These are phyloP conservation scores for Geotrichum klebahnii DNA, from an alignment of 1,139 yeast genomes.

Conservation along the genomic window DNA sequence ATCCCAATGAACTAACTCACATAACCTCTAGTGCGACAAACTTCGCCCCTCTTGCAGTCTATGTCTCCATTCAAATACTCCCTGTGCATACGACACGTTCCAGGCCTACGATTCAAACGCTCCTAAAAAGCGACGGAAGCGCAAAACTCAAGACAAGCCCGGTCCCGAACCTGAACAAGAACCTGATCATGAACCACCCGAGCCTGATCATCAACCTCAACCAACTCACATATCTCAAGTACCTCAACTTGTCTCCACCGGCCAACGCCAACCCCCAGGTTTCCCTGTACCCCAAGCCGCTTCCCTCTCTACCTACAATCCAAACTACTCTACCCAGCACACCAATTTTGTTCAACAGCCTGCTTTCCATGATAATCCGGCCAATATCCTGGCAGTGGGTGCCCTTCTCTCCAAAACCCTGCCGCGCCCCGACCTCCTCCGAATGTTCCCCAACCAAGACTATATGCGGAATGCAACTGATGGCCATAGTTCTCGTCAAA, in stretches of 20 bases:
- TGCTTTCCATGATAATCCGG: no score
- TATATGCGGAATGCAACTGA: background rate
- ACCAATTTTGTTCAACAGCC: no score
- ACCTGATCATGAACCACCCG: background rate
- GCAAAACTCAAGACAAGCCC: background rate
- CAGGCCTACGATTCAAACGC: conserved; percentile 19
- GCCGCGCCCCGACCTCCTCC: background rate
- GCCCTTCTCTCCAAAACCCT: background rate
- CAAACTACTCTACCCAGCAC: no score
- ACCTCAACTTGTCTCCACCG: no score
- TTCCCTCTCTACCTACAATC: no score
- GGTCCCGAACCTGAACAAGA: background rate
- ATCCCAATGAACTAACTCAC: background rate
- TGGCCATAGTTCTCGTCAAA: background rate
- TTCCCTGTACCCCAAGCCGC: no score
- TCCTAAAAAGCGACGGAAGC: conserved; percentile 14
- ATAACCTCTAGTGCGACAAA: conserved; percentile 19
- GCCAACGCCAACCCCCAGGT: no score
- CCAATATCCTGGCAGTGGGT: no score
- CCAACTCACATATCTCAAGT: no score
- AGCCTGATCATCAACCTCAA: no score
- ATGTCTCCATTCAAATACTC: conserved; percentile 16
- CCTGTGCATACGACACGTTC: conserved; percentile 21
- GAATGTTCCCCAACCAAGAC: background rate
- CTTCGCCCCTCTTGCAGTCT: conserved; percentile 20